Conservation (phyloP, 129 eudicot species). For the Arctium lappa region DNA sequence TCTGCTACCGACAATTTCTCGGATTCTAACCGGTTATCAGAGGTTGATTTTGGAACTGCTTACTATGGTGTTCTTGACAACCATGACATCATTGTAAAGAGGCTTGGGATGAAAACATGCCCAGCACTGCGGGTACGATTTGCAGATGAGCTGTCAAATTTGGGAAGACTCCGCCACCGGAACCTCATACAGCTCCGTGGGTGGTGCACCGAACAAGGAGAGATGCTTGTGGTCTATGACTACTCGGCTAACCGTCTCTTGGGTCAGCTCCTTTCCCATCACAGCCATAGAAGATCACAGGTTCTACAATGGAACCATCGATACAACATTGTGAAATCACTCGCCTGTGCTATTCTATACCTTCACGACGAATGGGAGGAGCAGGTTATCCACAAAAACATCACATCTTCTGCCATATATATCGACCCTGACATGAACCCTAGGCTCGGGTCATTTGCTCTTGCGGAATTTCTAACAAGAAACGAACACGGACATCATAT, state of each 20-base stretch:
- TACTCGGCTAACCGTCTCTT: constrained; percentile 55
- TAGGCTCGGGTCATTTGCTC: constrained; percentile 73
- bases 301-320: constrained; percentile 61
- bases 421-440: constrained; percentile 80
- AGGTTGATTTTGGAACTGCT: constrained; percentile 81
- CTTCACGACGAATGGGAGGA: constrained; percentile 99
- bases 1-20: constrained; percentile 74
- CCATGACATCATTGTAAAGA: constrained; percentile 50
- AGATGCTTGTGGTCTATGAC: constrained; percentile 88
- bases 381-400: constrained; percentile 78
- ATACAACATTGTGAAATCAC: constrained; percentile 76
- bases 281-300: constrained; percentile 15
- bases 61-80: constrained; percentile 70
- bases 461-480: constrained; percentile 76
- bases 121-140: constrained; percentile 65
- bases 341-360: constrained; percentile 79
- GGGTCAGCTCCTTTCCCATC: constrained; percentile 63
- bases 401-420: constrained; percentile 69
- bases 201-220: constrained; percentile 96
- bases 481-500: constrained; percentile 57
- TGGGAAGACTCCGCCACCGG: constrained; percentile 82
- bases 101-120: constrained; percentile 77
- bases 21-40: constrained; percentile 64
- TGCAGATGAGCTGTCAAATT: constrained; percentile 61
- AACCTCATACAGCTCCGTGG: constrained; percentile 91